A percentile compares a stretch with the other conserved stretches of the same genome.
These are phyloP conservation scores for Citrullus amarus DNA, from an alignment of 306 rosid genomes.

Conservation along the genomic window DNA sequence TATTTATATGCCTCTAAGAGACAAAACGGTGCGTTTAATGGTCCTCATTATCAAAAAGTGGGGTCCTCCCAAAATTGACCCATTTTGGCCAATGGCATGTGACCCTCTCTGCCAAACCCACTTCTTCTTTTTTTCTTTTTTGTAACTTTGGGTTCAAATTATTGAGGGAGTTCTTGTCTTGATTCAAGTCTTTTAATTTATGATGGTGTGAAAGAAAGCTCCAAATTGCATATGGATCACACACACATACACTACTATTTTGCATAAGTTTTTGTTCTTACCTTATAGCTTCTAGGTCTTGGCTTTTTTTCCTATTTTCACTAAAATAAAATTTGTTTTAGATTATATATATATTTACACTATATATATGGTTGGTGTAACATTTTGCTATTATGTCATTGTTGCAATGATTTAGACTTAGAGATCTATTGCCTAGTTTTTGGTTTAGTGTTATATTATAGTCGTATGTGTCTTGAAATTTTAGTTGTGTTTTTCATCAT, in stretches of 20 bases:
- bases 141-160: neutral
- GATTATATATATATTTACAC: neutral
- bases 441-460: neutral
- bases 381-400: neutral
- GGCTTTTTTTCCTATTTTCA: neutral
- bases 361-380: neutral
- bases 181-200: neutral
- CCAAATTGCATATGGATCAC: neutral
- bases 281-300: neutral
- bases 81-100: neutral
- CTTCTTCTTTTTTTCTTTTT: neutral
- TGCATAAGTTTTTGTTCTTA: neutral
- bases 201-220: neutral
- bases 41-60: neutral
- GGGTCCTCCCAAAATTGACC: neutral
- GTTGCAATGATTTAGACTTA: neutral
- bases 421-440: neutral
- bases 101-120: neutral
- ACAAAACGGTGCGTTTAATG: neutral
- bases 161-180: neutral
- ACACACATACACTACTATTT: neutral
- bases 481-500: too few species aligned
- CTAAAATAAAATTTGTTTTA: neutral
- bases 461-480: too few species aligned
- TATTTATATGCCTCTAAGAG: neutral